Conservation (phyloP, 2,329 filamentous ascomycete species). For the Xylaria sp. region DNA sequence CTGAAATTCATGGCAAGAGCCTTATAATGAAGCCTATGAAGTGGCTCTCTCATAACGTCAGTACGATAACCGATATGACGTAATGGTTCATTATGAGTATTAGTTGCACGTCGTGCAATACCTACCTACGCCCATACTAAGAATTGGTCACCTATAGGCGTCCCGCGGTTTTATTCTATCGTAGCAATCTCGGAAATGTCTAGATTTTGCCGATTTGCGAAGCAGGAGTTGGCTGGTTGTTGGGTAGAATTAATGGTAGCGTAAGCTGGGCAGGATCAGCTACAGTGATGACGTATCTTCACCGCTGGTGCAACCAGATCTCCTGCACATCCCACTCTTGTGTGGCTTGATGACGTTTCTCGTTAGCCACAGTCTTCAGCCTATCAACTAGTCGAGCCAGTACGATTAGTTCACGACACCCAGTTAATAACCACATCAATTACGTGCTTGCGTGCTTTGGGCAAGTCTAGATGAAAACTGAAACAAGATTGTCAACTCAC, state of each 20-base stretch:
- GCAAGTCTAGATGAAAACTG: neutral
- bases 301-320: neutral
- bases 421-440: neutral
- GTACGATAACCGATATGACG: slow-evolving; percentile 15
- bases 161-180: neutral
- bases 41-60: neutral
- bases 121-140: neutral
- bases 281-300: slow-evolving; percentile 31
- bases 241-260: neutral
- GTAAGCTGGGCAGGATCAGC: slow-evolving; percentile 11
- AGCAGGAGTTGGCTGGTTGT: neutral
- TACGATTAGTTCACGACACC: slow-evolving; percentile 3
- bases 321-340: slow-evolving; percentile 7
- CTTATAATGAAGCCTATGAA: neutral
- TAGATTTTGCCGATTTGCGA: neutral
- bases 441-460: neutral
- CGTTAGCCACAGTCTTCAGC: slow-evolving; percentile 23
- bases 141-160: neutral
- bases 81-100: neutral
- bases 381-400: neutral
- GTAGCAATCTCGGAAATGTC: neutral
- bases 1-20: neutral
- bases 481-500: slow-evolving; percentile 3
- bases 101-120: neutral
- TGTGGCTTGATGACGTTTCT: slow-evolving; percentile 33